phyloP scores from a whole-genome alignment of 176 grass and related monocot genomes.

The Oryza punctata region DNA sequence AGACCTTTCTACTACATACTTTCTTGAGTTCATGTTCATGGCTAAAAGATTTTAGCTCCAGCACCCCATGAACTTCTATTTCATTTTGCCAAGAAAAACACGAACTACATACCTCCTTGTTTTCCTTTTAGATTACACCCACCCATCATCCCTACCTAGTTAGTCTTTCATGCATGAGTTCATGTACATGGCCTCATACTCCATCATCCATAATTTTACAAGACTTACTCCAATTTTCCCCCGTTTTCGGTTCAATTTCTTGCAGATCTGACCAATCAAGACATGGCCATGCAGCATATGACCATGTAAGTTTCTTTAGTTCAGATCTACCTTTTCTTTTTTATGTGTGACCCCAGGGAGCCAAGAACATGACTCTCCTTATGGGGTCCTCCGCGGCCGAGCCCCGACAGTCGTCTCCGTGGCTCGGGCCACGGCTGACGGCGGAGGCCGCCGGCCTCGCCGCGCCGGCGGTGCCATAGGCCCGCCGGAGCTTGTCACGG shows the following conservation, averaged over 20 bases:
- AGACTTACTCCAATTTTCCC: constrained; percentile 23
- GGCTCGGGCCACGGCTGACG: constrained; percentile 11
- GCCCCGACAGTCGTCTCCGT: constrained; percentile 59
- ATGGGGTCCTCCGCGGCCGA: constrained; percentile 67
- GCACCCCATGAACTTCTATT: constrained; percentile 28
- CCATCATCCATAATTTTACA: constrained; percentile 45
- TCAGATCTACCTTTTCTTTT: constrained; percentile 15
- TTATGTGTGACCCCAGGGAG: constrained; percentile 91
- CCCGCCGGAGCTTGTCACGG: constrained; percentile 75
- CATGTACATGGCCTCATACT: constrained; percentile 39
- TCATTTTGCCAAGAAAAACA: constrained; percentile 13
- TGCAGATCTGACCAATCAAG: constrained; percentile 40
- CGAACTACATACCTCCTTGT: constrained; percentile 25
- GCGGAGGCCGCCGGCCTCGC: constrained; percentile 30
- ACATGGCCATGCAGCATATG: constrained; percentile 44
- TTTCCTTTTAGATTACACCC: constrained; percentile 27
- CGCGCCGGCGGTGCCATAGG: constrained; percentile 17
- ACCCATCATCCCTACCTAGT: constrained; percentile 32
- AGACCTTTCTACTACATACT: constrained; percentile 38
- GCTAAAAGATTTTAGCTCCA: constrained; percentile 23
- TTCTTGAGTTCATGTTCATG: constrained; percentile 49
- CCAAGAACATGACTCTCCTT: constrained; percentile 96
- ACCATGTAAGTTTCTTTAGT: constrained; percentile 5
- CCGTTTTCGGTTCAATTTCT: constrained; percentile 41
- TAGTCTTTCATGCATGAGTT: constrained; percentile 47